phyloP scores from a whole-genome alignment of 2,329 filamentous ascomycete genomes.

The Camillea tinctor region DNA sequence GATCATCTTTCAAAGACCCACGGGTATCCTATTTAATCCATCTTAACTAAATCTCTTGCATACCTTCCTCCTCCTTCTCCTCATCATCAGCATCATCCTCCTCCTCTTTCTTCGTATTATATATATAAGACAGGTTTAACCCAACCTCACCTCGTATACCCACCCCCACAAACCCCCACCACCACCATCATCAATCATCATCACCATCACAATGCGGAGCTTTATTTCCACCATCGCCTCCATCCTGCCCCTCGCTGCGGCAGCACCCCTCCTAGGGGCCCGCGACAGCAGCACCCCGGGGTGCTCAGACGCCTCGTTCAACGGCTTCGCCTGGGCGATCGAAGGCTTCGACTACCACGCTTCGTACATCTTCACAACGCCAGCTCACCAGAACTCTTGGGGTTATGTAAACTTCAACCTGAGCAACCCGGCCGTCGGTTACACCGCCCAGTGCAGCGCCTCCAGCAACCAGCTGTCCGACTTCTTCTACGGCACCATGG shows the following conservation, averaged over 20 bases:
- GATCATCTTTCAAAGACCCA: no score
- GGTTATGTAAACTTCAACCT: constrained; percentile 50
- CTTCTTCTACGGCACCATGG: constrained; percentile 49
- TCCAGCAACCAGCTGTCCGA: constrained; percentile 42
- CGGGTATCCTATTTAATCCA: no score
- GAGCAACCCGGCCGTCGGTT: constrained; percentile 43
- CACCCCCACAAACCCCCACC: neutral
- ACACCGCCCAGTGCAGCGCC: constrained; percentile 39
- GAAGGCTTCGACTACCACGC: constrained; percentile 47
- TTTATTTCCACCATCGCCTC: constrained; percentile 26
- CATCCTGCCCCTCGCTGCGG: constrained; percentile 27
- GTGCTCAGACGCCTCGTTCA: constrained; percentile 35
- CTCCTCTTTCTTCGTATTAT: no score
- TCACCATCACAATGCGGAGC: constrained; percentile 23
- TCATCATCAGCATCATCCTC: no score
- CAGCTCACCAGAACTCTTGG: constrained; percentile 49
- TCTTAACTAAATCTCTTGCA: no score
- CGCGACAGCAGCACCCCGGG: constrained; percentile 26
- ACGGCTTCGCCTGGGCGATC: constrained; percentile 41
- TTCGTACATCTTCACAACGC: constrained; percentile 49
- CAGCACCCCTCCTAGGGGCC: constrained; percentile 21
- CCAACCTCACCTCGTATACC: no score
- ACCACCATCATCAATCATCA: neutral
- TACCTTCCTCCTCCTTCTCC: no score
- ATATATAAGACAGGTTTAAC: no score